A percentile compares a stretch with the other conserved stretches of the same genome.
Evolutionary conservation across 2,329 filamentous ascomycete genomes (phyloP).

Genomic region (Clarireedia monteithiana): DNA sequence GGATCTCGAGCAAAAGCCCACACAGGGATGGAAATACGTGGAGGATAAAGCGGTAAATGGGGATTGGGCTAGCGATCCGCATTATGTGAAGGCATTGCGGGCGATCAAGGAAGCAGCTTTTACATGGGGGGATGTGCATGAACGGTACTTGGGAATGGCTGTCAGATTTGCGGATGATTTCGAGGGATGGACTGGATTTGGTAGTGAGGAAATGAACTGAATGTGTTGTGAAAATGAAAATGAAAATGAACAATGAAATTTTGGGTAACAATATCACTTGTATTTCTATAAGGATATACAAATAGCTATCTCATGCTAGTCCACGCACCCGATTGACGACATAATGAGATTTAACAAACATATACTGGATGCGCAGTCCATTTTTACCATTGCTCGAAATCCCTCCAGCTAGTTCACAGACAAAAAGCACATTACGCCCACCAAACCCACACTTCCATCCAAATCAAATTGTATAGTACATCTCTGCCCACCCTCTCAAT

Average conservation of each 20-base stretch:
- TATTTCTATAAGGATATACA: not conserved
- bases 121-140: slow-evolving; percentile 65
- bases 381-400: no score
- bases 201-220: not conserved
- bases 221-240: not conserved
- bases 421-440: not conserved
- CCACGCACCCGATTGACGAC: not conserved
- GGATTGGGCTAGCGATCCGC: slow-evolving; percentile 61
- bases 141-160: slow-evolving; percentile 59
- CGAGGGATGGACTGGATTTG: slow-evolving; percentile 49
- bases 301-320: not conserved
- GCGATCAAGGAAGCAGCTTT: slow-evolving; percentile 66
- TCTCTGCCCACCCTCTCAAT: slow-evolving; percentile 13
- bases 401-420: not conserved
- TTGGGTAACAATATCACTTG: not conserved
- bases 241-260: not conserved
- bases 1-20: slow-evolving; percentile 46
- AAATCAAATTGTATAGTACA: not conserved
- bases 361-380: no score
- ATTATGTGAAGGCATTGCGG: slow-evolving; percentile 77
- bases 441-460: not conserved
- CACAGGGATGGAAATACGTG: slow-evolving; percentile 69
- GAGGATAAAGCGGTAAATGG: slow-evolving; percentile 63
- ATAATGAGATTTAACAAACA: not conserved
- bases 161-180: slow-evolving; percentile 69